Base-by-base conservation (phyloP, 805 yeast genomes). In the Kodamaea hsintzibuensis region DNA sequence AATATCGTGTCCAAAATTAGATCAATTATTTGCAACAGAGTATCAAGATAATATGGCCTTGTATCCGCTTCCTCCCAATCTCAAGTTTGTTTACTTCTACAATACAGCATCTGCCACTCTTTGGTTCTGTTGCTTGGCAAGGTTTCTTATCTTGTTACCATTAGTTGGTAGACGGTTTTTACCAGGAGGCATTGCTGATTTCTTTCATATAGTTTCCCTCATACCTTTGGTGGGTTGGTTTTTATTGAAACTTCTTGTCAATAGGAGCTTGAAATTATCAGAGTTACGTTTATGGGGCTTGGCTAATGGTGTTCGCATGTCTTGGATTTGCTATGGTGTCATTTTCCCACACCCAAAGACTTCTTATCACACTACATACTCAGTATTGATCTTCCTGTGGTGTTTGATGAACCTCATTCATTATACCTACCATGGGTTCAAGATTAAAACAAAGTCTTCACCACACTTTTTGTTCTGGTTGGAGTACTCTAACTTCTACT, bases 151-250 rank as follows among this genome's bases (percentile, higher is more conserved):
- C 0, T 68, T 87, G 30, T 69, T 82, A 45, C 89, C 89, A 0
- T 68, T 87, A 22, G 89, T 84, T n/a, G 88, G 90, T 0, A 67
- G 83, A 33, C 74, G 73, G 57, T 86, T 84, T 58, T 66, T 86
- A 17, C 88, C 91, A 1, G 90, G 86, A 6, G 91, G 90, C 0
- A 82, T 87, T 10, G 88, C 89, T 45, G 88, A 82, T 58, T 86
- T 84, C 68, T 80, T 84, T 60, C 79, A 75, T 47, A 69, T 69
- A 9, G 74, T 76, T 27, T 58, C 79, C 1, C 54, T 71, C 16
- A 54, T 69, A 7, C 79, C 79, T 9, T 59, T 73, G 14, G 47
- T 66, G 1, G 54, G 52, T 13, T 53, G 50, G 49, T 35, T 57
- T 18, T 33, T 56, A 14, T 50, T 59, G 9, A 64, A 62, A 27